These are phyloP conservation scores for Gymnopus androsaceus DNA, from an alignment of 1,284 basidiomycete genomes.

Conservation along the genomic window DNA sequence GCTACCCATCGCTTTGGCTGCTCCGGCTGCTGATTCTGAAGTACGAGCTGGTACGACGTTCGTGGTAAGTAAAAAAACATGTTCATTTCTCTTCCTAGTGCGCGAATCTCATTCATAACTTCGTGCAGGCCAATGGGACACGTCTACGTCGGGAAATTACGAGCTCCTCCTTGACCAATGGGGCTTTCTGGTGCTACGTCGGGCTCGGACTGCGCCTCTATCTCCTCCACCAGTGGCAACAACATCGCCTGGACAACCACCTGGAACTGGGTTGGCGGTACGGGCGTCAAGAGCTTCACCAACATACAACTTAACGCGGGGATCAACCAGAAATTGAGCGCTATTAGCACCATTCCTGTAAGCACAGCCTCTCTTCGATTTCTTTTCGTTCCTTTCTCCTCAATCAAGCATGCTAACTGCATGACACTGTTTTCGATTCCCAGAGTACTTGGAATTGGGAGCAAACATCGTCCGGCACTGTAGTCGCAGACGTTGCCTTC, in stretches of 20 bases:
- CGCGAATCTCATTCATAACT: neutral
- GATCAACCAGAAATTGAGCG: constrained; percentile 54
- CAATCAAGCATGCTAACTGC: neutral
- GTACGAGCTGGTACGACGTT: constrained; percentile 30
- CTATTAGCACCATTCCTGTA: constrained; percentile 58
- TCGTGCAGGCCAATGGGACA: constrained; percentile 19
- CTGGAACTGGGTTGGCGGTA: constrained; percentile 57
- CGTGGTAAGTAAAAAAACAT: neutral
- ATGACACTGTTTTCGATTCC: neutral
- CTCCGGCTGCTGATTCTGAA: constrained; percentile 29
- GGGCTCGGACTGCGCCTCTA: constrained; percentile 57
- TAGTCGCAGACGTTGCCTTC: constrained; percentile 59
- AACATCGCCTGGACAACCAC: constrained; percentile 54
- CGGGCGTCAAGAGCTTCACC: constrained; percentile 61
- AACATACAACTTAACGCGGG: constrained; percentile 56
- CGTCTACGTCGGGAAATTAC: constrained; percentile 11
- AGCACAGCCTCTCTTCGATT: constrained; percentile 20
- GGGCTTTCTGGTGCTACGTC: constrained; percentile 29
- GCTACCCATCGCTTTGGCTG: constrained; percentile 29
- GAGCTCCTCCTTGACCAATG: constrained; percentile 18
- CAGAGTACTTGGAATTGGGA: constrained; percentile 50
- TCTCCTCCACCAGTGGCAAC: constrained; percentile 46
- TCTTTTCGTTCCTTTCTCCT: neutral
- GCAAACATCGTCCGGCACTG: constrained; percentile 30
- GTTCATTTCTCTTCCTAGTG: neutral